Evolutionary conservation across 2,329 filamentous ascomycete species (phyloP).

Genomic region (Raffaelea arxii): DNA sequence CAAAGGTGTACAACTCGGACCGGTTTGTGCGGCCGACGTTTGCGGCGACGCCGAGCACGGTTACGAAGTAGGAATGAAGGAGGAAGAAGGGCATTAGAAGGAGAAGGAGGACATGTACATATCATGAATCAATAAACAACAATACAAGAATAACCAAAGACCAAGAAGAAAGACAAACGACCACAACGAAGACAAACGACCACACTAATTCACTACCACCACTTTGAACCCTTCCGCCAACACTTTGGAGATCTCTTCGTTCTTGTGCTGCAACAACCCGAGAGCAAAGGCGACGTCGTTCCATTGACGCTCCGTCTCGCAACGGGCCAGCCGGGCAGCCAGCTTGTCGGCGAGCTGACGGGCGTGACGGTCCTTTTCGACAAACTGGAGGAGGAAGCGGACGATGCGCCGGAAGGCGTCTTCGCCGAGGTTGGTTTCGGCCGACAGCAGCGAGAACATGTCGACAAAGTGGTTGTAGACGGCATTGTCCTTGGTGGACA

Average conservation of each 20-base stretch:
- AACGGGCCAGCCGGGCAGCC: constrained; percentile 72
- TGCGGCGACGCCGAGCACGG: constrained; percentile 56
- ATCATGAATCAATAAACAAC: not conserved
- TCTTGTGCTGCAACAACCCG: constrained; percentile 83
- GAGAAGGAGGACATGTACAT: not conserved
- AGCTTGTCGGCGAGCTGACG: constrained; percentile 90
- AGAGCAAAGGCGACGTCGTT: constrained; percentile 93
- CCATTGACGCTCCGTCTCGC: constrained; percentile 92
- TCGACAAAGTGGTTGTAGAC: constrained; percentile 99
- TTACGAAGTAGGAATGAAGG: constrained; percentile 45
- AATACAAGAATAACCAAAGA: not conserved
- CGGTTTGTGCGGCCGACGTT: constrained; percentile 81
- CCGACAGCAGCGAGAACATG: constrained; percentile 90
- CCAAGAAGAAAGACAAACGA: too few species aligned
- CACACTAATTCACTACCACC: too few species aligned
- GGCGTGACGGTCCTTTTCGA: constrained; percentile 99
- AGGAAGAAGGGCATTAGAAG: not conserved
- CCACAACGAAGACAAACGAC: too few species aligned
- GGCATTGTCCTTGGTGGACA: constrained; percentile 96
- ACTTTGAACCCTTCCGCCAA: constrained; percentile 68
- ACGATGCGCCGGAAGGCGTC: constrained; percentile 80
- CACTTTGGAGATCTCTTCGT: constrained; percentile 75
- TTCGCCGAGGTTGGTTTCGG: constrained; percentile 71
- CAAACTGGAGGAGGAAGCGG: constrained; percentile 88
- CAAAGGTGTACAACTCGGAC: constrained; percentile 73